Evolutionary conservation across 495 filamentous ascomycete genomes (phyloP).

Genomic region (Neurospora sp.): DNA sequence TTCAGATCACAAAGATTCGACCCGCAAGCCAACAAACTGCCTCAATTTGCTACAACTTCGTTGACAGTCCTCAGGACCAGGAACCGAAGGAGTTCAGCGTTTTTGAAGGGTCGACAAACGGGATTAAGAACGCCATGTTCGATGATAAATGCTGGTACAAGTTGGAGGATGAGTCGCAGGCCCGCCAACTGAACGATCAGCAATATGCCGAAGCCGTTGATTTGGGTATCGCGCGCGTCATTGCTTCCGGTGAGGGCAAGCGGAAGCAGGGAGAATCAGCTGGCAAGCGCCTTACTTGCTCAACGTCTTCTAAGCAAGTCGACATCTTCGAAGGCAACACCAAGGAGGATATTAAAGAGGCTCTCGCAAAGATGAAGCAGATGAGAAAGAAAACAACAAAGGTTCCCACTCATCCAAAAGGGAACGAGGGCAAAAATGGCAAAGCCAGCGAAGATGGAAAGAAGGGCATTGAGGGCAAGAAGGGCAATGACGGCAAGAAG

Average conservation of each 20-base stretch:
- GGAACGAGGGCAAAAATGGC: neutral
- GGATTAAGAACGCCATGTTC: neutral
- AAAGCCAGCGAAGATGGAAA: neutral
- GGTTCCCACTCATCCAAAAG: neutral
- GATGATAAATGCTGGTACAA: neutral
- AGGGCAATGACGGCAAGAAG: neutral
- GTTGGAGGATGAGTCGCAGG: neutral
- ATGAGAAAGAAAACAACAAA: neutral
- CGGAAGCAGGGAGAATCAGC: neutral
- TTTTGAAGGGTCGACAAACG: neutral
- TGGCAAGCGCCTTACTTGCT: neutral
- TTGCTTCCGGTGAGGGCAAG: neutral
- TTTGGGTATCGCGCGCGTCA: neutral
- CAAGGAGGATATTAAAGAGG: neutral
- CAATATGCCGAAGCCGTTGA: neutral
- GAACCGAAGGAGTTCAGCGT: neutral
- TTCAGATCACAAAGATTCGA: neutral
- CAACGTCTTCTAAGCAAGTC: neutral
- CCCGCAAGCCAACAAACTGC: neutral
- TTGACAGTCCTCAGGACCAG: neutral
- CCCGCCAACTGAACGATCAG: neutral
- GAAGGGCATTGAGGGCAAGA: neutral
- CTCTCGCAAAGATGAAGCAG: neutral
- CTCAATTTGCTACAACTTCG: neutral
- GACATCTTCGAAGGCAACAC: neutral